phyloP scores from a whole-genome alignment of 176 grass and related monocot species.

The Zea mays region DNA sequence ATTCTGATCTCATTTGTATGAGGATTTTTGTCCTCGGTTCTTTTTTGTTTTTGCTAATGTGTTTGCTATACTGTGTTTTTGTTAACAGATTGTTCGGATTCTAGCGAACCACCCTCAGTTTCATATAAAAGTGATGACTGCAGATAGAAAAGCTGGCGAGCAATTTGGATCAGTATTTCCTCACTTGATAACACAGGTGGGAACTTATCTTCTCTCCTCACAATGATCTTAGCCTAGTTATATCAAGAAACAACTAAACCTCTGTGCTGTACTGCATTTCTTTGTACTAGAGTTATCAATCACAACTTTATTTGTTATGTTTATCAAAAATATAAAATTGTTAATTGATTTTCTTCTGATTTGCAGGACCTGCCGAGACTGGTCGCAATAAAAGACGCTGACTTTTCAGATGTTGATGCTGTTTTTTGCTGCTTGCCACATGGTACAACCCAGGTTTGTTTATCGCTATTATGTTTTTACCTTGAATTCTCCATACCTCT shows the following conservation, averaged over 20 bases:
- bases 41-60: constrained; percentile 9
- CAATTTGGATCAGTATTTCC: constrained; percentile 89
- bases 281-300: constrained; percentile 9
- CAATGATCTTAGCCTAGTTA: neutral
- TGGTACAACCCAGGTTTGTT: constrained; percentile 90
- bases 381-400: constrained; percentile 87
- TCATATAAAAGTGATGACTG: constrained; percentile 77
- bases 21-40: neutral
- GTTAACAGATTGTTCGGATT: constrained; percentile 74
- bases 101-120: constrained; percentile 85
- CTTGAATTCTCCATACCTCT: constrained; percentile 4
- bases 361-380: constrained; percentile 76
- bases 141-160: constrained; percentile 93
- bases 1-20: neutral
- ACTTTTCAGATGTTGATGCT: constrained; percentile 92
- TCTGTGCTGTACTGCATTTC: neutral
- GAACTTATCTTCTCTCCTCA: constrained; percentile 26
- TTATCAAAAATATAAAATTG: constrained; percentile 2
- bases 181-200: constrained; percentile 78
- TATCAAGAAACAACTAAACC: neutral
- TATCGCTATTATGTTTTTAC: constrained; percentile 26
- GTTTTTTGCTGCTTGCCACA: constrained; percentile 99
- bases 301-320: neutral
- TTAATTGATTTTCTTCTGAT: constrained; percentile 31
- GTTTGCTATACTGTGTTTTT: neutral